Percentiles rank a stretch among this genome's conserved stretches.
Conservation (phyloP, 176 grass and related monocot species). For the Oryza brachyantha region DNA sequence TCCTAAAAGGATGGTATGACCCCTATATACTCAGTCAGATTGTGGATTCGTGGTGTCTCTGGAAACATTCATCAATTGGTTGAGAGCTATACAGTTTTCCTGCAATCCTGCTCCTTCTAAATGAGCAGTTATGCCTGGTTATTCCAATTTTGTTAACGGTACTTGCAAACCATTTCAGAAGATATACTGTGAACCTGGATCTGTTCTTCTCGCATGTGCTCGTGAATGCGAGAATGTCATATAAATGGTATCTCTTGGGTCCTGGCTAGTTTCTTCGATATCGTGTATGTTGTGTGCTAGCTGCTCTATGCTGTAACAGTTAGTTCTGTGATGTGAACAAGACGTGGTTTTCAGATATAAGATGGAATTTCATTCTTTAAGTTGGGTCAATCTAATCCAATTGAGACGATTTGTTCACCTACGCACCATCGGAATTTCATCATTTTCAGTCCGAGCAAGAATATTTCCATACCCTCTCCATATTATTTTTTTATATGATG, state of each 20-base stretch:
- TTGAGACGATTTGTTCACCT: not conserved
- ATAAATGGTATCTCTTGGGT: not conserved
- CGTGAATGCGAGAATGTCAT: not conserved
- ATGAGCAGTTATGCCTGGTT: not conserved
- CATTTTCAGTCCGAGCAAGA: not conserved
- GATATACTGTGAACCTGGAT: not conserved
- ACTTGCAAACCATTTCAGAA: not conserved
- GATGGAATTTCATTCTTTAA: not conserved
- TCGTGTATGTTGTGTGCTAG: not conserved
- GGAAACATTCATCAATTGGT: not conserved
- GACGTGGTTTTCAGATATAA: not conserved
- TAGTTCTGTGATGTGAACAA: not conserved
- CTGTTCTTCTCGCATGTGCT: not conserved
- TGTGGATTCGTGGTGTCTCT: not conserved
- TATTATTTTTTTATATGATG: too few species aligned
- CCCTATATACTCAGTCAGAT: not conserved
- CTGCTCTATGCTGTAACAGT: not conserved
- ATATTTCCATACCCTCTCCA: too few species aligned
- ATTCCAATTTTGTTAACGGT: not conserved
- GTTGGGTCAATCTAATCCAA: not conserved
- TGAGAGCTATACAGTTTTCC: not conserved
- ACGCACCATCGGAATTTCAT: not conserved
- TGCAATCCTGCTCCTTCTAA: not conserved
- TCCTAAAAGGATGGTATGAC: not conserved
- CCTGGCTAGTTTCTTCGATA: not conserved